phyloP scores from a whole-genome alignment of 2,329 filamentous ascomycete species.

The Penicillium frequentans region DNA sequence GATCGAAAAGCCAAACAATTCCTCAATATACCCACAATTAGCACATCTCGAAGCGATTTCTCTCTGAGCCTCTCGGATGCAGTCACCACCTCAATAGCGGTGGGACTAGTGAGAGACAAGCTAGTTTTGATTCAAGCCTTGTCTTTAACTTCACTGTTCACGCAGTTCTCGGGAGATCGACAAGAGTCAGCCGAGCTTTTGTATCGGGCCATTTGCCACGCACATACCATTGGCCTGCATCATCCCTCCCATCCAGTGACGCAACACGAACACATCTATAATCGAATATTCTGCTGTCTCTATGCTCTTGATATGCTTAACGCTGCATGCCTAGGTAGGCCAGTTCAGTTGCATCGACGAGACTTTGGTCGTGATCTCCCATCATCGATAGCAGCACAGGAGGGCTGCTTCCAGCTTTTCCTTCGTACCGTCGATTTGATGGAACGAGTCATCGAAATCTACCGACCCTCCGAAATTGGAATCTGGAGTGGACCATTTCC shows the following conservation, averaged over 20 bases:
- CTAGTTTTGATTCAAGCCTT: background rate
- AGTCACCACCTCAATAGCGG: background rate
- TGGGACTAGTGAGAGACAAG: background rate
- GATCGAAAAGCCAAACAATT: background rate
- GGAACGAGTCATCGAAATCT: background rate
- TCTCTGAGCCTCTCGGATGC: background rate
- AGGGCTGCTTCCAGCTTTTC: background rate
- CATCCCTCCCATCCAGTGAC: background rate
- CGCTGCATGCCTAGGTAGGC: background rate
- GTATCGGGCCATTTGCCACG: slow-evolving; percentile 1
- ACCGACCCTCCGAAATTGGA: background rate
- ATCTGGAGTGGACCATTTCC: background rate
- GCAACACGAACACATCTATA: background rate
- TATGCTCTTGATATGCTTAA: background rate
- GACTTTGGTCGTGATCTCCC: background rate
- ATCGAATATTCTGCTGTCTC: background rate
- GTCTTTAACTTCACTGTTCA: background rate
- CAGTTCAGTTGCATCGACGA: slow-evolving; percentile 1
- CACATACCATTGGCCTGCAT: slow-evolving; percentile 1
- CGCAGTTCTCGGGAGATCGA: background rate
- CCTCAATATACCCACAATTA: background rate
- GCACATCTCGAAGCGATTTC: background rate
- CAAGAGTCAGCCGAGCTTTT: slow-evolving; percentile 1
- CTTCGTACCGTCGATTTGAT: background rate
- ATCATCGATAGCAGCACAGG: background rate